phyloP scores from a whole-genome alignment of 129 eudicot genomes.

The Artemisia annua region DNA sequence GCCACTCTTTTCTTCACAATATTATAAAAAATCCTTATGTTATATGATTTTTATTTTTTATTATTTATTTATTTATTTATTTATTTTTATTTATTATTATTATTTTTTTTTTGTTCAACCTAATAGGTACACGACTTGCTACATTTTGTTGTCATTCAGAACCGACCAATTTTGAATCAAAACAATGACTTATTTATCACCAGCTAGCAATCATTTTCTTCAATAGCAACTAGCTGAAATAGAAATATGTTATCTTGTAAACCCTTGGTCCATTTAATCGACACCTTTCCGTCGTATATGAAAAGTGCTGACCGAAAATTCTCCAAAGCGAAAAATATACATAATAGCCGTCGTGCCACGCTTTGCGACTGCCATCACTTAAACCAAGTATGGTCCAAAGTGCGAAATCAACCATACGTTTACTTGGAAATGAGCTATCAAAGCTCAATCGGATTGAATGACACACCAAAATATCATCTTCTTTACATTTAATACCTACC shows the following conservation, averaged over 20 bases:
- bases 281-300: constrained; percentile 10
- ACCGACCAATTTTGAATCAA: constrained; percentile 20
- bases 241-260: constrained; percentile 14
- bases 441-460: constrained; percentile 12
- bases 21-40: background rate
- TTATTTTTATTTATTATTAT: no score
- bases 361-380: constrained; percentile 33
- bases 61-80: no score
- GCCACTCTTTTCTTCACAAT: no score
- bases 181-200: constrained; percentile 12
- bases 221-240: constrained; percentile 20
- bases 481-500: constrained; percentile 23
- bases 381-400: constrained; percentile 14
- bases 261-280: constrained; percentile 15
- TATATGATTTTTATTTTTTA: no score
- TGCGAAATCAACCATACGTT: constrained; percentile 26
- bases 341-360: constrained; percentile 24
- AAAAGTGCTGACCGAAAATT: background rate
- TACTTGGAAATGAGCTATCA: constrained; percentile 8
- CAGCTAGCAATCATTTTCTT: constrained; percentile 41
- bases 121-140: background rate
- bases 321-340: background rate
- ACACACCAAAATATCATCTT: constrained; percentile 29
- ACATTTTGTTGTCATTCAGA: background rate
- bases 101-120: background rate